Evolutionary conservation across 805 yeast species (phyloP).

Genomic region (Hanseniaspora clermontiae): DNA sequence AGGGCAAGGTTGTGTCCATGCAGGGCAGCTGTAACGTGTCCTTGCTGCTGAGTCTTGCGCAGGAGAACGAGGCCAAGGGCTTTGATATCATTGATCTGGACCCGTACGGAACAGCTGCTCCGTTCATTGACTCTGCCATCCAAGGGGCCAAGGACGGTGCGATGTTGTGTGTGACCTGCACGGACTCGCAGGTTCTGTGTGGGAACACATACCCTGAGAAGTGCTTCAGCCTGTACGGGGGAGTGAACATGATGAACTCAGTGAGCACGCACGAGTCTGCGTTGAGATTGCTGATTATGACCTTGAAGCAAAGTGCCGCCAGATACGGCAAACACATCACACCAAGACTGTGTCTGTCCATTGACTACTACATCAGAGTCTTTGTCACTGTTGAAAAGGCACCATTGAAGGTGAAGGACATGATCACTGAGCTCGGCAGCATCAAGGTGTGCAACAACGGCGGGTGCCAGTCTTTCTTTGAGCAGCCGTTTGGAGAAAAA

Average conservation of each 20-base stretch:
- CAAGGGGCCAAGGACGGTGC: conserved; percentile 80
- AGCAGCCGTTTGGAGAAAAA: conserved; percentile 64
- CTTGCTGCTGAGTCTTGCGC: conserved; percentile 41
- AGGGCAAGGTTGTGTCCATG: conserved; percentile 47
- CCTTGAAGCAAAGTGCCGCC: conserved; percentile 75
- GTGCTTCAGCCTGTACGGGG: conserved; percentile 90
- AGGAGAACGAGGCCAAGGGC: conserved; percentile 29
- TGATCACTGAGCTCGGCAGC: conserved; percentile 64
- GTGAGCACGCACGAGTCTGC: conserved; percentile 93
- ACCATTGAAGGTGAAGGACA: conserved; percentile 69
- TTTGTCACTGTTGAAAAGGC: conserved; percentile 66
- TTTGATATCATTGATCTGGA: conserved; percentile 88
- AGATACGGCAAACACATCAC: conserved; percentile 76
- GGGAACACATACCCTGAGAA: conserved; percentile 95
- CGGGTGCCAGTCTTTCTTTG: conserved; percentile 65
- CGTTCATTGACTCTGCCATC: conserved; percentile 84
- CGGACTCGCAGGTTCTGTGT: conserved; percentile 90
- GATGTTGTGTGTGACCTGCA: conserved; percentile 77
- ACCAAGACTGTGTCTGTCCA: conserved; percentile 73
- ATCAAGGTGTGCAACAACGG: conserved; percentile 56
- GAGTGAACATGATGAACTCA: conserved; percentile 62
- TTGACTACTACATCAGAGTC: conserved; percentile 84
- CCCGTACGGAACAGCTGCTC: conserved; percentile 96
- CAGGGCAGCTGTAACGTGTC: conserved; percentile 83
- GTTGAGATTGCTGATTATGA: conserved; percentile 62